phyloP scores from a whole-genome alignment of 805 yeast species.

The Candida methanosorbosa region DNA sequence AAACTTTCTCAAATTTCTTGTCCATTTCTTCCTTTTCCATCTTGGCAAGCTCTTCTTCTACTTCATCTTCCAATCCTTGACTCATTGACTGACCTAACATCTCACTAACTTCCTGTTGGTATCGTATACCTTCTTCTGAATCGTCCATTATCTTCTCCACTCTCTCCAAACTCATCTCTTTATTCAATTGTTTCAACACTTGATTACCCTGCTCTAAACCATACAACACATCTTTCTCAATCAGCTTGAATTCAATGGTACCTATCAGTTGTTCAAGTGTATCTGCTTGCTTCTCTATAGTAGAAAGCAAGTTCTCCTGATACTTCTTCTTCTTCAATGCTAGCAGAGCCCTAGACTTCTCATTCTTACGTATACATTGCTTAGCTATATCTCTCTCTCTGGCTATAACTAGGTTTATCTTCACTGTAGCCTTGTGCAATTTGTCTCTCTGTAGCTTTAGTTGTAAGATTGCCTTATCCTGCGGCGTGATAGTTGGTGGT shows the following conservation, averaged over 20 bases:
- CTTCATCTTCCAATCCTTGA: slow-evolving; percentile 46
- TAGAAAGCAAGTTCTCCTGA: slow-evolving; percentile 62
- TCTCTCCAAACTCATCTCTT: slow-evolving; percentile 66
- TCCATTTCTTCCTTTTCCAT: slow-evolving; percentile 37
- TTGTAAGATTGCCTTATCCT: slow-evolving; percentile 81
- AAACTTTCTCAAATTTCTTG: slow-evolving; percentile 6
- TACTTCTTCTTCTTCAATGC: slow-evolving; percentile 73
- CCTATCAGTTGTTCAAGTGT: slow-evolving; percentile 72
- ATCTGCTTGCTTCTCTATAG: slow-evolving; percentile 70
- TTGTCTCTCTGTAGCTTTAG: slow-evolving; percentile 85
- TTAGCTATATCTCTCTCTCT: slow-evolving; percentile 57
- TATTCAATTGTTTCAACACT: slow-evolving; percentile 66
- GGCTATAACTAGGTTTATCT: slow-evolving; percentile 46
- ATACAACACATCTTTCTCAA: slow-evolving; percentile 75
- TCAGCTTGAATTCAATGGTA: slow-evolving; percentile 79
- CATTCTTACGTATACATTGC: slow-evolving; percentile 40
- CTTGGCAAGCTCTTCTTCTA: slow-evolving; percentile 52
- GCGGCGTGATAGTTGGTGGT: slow-evolving; percentile 62
- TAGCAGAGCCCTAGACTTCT: slow-evolving; percentile 54
- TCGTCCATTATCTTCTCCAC: slow-evolving; percentile 83
- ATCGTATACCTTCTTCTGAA: slow-evolving; percentile 68
- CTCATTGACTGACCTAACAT: slow-evolving; percentile 35
- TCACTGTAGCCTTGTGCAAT: slow-evolving; percentile 60
- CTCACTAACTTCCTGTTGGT: slow-evolving; percentile 67
- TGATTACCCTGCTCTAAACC: slow-evolving; percentile 78